These are phyloP conservation scores for Boeremia exigua DNA, from an alignment of 2,329 filamentous ascomycete genomes.

Conservation along the genomic window DNA sequence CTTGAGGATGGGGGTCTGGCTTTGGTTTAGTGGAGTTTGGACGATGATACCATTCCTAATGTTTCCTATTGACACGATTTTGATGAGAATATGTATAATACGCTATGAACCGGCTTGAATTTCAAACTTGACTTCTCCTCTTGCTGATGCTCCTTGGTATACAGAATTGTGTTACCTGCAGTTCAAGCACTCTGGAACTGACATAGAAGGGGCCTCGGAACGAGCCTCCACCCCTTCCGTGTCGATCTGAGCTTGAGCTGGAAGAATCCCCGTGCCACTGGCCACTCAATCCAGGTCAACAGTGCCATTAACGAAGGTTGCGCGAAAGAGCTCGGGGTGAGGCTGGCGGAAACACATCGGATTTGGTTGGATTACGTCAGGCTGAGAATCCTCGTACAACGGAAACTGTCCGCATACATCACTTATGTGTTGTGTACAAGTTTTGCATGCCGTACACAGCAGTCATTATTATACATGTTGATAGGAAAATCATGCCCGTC, in stretches of 20 bases:
- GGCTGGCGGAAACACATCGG: neutral
- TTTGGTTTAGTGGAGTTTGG: neutral
- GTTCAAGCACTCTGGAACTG: neutral
- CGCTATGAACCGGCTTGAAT: neutral
- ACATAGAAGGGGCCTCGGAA: neutral
- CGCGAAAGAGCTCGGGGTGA: neutral
- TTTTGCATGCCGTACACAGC: no score
- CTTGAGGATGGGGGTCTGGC: neutral
- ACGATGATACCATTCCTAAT: slow-evolving; percentile 10
- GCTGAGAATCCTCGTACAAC: neutral
- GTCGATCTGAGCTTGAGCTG: neutral
- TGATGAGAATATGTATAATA: neutral
- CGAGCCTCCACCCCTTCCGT: neutral
- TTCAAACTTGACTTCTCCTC: neutral
- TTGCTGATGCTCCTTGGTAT: neutral
- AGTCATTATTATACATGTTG: no score
- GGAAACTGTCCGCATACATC: no score
- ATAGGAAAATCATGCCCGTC: neutral
- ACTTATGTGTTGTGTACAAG: no score
- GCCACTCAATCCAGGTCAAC: neutral
- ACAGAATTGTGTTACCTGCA: neutral
- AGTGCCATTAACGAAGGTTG: neutral
- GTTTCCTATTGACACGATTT: neutral
- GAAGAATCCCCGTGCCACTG: neutral
- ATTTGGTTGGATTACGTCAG: neutral